A percentile compares a stretch with the other conserved stretches of the same genome.
Conservation (phyloP, 176 grass and related monocot genomes). For the Triticum urartu region DNA sequence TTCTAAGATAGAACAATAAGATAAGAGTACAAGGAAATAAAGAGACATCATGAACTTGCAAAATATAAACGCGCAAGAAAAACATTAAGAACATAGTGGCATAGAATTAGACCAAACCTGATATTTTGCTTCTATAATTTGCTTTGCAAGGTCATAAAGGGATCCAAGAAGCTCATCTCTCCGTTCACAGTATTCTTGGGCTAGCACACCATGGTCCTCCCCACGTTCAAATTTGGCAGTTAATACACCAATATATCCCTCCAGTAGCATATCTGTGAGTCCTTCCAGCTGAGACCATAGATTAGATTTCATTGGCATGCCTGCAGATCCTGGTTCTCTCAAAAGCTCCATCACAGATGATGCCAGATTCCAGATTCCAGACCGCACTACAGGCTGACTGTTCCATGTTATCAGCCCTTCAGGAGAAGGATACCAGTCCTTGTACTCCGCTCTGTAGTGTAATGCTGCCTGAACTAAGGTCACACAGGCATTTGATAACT, state of each 20-base stretch:
- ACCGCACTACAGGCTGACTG: slow-evolving; percentile 68
- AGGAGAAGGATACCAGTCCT: slow-evolving; percentile 88
- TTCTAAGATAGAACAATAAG: slow-evolving; percentile 25
- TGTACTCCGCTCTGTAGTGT: slow-evolving; percentile 63
- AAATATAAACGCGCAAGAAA: slow-evolving; percentile 7
- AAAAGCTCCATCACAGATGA: slow-evolving; percentile 69
- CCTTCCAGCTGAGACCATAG: slow-evolving; percentile 76
- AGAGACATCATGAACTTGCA: slow-evolving; percentile 4
- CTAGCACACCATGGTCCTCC: slow-evolving; percentile 67
- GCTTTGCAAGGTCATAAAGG: slow-evolving; percentile 82
- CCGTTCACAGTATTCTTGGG: slow-evolving; percentile 75
- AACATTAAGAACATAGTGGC: slow-evolving; percentile 7
- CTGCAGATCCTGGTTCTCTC: slow-evolving; percentile 50
- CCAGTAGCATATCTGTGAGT: slow-evolving; percentile 79
- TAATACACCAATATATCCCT: slow-evolving; percentile 70
- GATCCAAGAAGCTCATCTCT: slow-evolving; percentile 89
- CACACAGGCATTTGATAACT: slow-evolving; percentile 78
- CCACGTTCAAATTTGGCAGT: slow-evolving; percentile 85
- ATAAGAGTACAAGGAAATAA: slow-evolving; percentile 14
- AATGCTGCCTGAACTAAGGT: slow-evolving; percentile 61
- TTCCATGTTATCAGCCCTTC: slow-evolving; percentile 94
- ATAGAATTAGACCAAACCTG: slow-evolving; percentile 53
- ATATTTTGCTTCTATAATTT: slow-evolving; percentile 73
- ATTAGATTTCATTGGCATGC: slow-evolving; percentile 59
- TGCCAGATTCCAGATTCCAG: slow-evolving; percentile 85